Base-by-base conservation (phyloP, 1,139 yeast genomes). In the Nadsonia starkeyi-henricii region DNA sequence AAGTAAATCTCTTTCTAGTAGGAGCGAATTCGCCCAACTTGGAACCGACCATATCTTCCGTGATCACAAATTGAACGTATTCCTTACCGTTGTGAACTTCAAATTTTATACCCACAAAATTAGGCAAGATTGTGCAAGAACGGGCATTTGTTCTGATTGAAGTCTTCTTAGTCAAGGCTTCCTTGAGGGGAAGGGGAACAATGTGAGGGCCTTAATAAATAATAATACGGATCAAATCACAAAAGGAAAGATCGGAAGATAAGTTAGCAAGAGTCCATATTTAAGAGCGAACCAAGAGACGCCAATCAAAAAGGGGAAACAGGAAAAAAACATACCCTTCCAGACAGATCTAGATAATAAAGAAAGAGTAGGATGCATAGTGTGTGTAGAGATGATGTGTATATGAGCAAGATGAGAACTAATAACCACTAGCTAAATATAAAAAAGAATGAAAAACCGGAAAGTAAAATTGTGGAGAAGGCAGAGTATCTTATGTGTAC, bases 1-100 rank as follows among this genome's bases (percentile, higher is more conserved):
- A 88, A 55, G 77, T 78, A 68, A 85, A 86, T 64, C 84, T 78
- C 75, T 85, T 85, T 62, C 96, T 74, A 2, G 98, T 91, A 50
- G 91, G 85, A 2, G 95, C 95, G 69, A 85, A 91, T 64, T 91
- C 97, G 2, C 98, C 98, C 51, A 91, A 71, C 65, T 91, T 91
- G 55, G 81, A 78, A n/a, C 98, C 98, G 55, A 91, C 96, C 98
- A 91, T 91, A 58, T 91, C 94, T 61, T 91, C 97, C 12, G 84
- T 78, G 36, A 91, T 77, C 57, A 82, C 89, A 46, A 91, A 75
- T 49, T 88, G 89, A 46, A 88, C 95, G 62, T 89, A 91, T 56
- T 88, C 95, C 65, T 83, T 85, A 41, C 98, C 98, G 66, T 91
- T 91, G 67, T 91, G 98, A 44, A 91, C 85, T 67, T 91, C 95